phyloP scores from a whole-genome alignment of 106 monocot genomes.

The Gastrodia elata region DNA sequence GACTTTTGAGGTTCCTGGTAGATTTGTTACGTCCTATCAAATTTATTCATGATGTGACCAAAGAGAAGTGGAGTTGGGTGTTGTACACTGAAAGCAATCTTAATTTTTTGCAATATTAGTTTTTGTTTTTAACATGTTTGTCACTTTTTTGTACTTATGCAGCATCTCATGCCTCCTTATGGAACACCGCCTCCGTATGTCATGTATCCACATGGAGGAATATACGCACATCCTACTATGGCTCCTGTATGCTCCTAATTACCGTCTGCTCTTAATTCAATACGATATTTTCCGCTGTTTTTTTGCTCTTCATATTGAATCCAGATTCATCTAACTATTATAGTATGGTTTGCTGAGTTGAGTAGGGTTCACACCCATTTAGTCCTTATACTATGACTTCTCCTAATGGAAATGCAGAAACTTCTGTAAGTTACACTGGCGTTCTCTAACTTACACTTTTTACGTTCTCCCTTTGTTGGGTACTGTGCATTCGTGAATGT shows the following conservation, averaged over 20 bases:
- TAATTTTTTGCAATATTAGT: no score
- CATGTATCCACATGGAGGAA: slow-evolving; percentile 83
- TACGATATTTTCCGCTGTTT: neutral
- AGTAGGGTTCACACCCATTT: slow-evolving; percentile 77
- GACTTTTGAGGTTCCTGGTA: no score
- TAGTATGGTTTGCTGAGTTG: neutral
- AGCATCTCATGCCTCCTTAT: slow-evolving; percentile 82
- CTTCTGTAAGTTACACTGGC: slow-evolving; percentile 47
- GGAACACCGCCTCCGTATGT: slow-evolving; percentile 88
- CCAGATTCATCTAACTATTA: slow-evolving; percentile 3
- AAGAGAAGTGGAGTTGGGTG: no score
- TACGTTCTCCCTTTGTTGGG: neutral
- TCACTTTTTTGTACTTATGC: slow-evolving; percentile 5
- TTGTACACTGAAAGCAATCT: no score
- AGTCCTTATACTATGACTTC: slow-evolving; percentile 69
- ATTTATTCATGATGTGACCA: no score
- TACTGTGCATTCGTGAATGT: neutral
- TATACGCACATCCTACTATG: slow-evolving; percentile 86
- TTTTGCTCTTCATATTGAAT: slow-evolving; percentile 4
- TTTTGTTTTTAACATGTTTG: no score
- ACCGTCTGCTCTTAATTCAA: neutral
- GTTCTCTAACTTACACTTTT: neutral
- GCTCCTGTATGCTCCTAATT: slow-evolving; percentile 49
- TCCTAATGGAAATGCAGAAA: slow-evolving; percentile 64
- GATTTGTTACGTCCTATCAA: no score